These are phyloP conservation scores for Diaporthe sp. DNA, from an alignment of 2,329 filamentous ascomycete genomes.

Conservation along the genomic window DNA sequence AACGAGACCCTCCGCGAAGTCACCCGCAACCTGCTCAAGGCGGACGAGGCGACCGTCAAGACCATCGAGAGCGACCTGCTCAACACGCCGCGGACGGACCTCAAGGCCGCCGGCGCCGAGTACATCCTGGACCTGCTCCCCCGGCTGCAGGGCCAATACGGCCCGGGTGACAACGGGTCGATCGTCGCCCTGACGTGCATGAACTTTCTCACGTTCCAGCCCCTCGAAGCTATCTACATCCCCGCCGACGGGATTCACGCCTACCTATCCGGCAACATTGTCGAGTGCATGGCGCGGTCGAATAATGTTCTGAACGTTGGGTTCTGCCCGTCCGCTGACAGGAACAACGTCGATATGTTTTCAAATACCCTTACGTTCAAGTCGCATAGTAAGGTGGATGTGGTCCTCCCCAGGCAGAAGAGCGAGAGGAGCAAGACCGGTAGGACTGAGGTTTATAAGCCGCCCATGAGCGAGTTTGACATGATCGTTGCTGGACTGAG, in stretches of 20 bases:
- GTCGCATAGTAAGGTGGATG: slow-evolving; percentile 70
- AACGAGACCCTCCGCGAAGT: slow-evolving; percentile 71
- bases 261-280: slow-evolving; percentile 80
- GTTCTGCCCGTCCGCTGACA: slow-evolving; percentile 77
- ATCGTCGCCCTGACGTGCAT: slow-evolving; percentile 80
- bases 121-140: slow-evolving; percentile 77
- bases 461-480: slow-evolving; percentile 80
- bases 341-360: slow-evolving; percentile 76
- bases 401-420: slow-evolving; percentile 64
- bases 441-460: slow-evolving; percentile 74
- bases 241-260: slow-evolving; percentile 82
- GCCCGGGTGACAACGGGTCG: slow-evolving; percentile 73
- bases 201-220: slow-evolving; percentile 78
- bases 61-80: slow-evolving; percentile 67
- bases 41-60: slow-evolving; percentile 66
- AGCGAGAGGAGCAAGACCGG: slow-evolving; percentile 68
- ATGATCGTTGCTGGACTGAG: slow-evolving; percentile 73
- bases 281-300: slow-evolving; percentile 83
- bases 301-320: slow-evolving; percentile 83
- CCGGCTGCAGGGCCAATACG: slow-evolving; percentile 75
- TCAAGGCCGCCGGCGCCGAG: slow-evolving; percentile 60
- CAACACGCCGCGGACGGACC: slow-evolving; percentile 60
- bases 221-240: slow-evolving; percentile 78
- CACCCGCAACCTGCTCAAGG: slow-evolving; percentile 67
- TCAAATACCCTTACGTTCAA: slow-evolving; percentile 73